Evolutionary conservation across 345 rosid genomes (phyloP).

Genomic region (Euphorbia pulcherrima): DNA sequence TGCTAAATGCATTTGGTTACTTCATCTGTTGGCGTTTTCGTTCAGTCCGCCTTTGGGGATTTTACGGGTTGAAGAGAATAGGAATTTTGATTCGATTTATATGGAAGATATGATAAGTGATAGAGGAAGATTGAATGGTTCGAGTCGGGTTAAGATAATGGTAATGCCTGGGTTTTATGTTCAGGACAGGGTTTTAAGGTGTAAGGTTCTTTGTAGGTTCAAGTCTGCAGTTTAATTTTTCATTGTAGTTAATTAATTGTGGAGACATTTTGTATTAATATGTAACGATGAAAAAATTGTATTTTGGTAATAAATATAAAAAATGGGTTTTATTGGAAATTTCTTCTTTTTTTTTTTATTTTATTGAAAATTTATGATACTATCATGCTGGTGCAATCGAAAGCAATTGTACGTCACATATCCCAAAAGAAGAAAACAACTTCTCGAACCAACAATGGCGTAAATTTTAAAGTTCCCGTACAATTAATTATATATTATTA

Average conservation of each 20-base stretch:
- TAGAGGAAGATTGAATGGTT: constrained; percentile 46
- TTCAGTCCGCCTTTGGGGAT: constrained; percentile 68
- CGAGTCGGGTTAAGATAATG: constrained; percentile 70
- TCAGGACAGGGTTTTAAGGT: constrained; percentile 67
- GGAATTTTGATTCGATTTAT: constrained; percentile 59
- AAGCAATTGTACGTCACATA: no score
- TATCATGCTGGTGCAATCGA: no score
- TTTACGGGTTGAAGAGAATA: constrained; percentile 75
- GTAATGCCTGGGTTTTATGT: constrained; percentile 94
- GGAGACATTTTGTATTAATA: no score
- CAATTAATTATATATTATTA: no score
- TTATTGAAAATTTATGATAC: no score
- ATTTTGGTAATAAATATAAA: no score
- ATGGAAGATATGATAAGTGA: constrained; percentile 87
- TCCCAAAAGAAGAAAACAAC: no score
- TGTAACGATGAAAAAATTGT: no score
- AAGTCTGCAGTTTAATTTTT: constrained; percentile 36
- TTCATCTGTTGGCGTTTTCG: constrained; percentile 93
- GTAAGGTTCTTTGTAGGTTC: constrained; percentile 87
- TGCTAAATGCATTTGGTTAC: constrained; percentile 89
- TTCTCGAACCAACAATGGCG: no score
- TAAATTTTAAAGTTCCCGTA: no score
- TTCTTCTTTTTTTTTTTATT: no score
- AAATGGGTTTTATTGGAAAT: no score
- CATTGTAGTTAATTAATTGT: neutral